Conservation (phyloP, 441 rosid species). For the Pelargonium exstipulatum region DNA sequence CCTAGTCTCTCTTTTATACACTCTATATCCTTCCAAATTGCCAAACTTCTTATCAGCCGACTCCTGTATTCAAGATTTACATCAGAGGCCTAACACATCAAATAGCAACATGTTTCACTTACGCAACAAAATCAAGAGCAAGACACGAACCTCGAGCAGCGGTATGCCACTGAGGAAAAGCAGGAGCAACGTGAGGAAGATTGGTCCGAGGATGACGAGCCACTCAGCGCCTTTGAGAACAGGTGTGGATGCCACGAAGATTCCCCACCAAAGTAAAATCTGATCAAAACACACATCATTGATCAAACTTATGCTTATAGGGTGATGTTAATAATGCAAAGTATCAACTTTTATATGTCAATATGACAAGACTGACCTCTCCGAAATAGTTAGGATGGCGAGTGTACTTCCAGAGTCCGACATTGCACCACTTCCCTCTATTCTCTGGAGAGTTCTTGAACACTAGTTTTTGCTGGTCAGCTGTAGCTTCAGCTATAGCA, state of each 20-base stretch:
- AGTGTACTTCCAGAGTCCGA: slow-evolving; percentile 77
- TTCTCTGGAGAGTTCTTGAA: slow-evolving; percentile 74
- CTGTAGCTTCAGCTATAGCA: slow-evolving; percentile 52
- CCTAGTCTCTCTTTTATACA: slow-evolving; percentile 76
- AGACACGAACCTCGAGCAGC: slow-evolving; percentile 66
- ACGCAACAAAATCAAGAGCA: neutral
- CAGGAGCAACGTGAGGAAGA: slow-evolving; percentile 75
- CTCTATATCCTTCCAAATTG: slow-evolving; percentile 49
- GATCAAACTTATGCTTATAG: neutral
- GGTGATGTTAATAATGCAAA: too few species aligned
- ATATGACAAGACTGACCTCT: slow-evolving; percentile 49
- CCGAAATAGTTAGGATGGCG: slow-evolving; percentile 97
- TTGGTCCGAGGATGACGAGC: slow-evolving; percentile 75
- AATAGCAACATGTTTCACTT: neutral
- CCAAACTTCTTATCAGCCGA: slow-evolving; percentile 84
- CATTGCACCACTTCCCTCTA: slow-evolving; percentile 75
- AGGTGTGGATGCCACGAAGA: slow-evolving; percentile 67
- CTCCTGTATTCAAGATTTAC: slow-evolving; percentile 36
- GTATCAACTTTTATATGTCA: too few species aligned
- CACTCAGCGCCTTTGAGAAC: slow-evolving; percentile 68
- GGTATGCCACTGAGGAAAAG: slow-evolving; percentile 88
- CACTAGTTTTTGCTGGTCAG: slow-evolving; percentile 79
- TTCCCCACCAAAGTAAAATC: slow-evolving; percentile 94
- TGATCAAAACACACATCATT: slow-evolving; percentile 26
- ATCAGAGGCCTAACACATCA: slow-evolving; percentile 16